phyloP scores from a whole-genome alignment of 2,329 filamentous ascomycete species.

The Cladophialophora carrionii region DNA sequence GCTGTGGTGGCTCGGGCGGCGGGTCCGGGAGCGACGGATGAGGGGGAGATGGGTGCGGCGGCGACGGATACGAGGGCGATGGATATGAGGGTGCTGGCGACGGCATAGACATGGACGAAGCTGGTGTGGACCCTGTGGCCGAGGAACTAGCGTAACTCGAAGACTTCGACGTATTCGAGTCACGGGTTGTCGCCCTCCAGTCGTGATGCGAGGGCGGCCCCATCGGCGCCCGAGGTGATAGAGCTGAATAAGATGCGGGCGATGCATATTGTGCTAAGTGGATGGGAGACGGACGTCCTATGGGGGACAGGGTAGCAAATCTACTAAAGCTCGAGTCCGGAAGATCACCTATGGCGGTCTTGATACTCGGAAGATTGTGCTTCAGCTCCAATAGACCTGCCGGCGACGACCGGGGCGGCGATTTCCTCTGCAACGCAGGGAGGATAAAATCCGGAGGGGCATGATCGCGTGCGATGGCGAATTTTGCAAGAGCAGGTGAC shows the following conservation, averaged over 20 bases:
- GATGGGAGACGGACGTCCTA: constrained; percentile 38
- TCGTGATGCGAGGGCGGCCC: constrained; percentile 40
- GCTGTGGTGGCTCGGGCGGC: constrained; percentile 16
- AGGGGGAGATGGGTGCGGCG: not conserved
- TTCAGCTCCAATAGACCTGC: constrained; percentile 44
- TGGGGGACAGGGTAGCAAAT: constrained; percentile 39
- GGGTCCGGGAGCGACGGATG: not conserved
- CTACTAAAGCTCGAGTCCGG: constrained; percentile 39
- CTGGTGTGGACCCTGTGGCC: constrained; percentile 27
- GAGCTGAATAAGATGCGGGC: constrained; percentile 42
- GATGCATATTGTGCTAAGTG: constrained; percentile 42
- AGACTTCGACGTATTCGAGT: constrained; percentile 31
- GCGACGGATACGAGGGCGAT: constrained; percentile 1
- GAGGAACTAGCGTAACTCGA: constrained; percentile 33
- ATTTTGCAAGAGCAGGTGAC: constrained; percentile 43
- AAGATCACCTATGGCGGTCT: constrained; percentile 45
- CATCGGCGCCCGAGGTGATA: constrained; percentile 44
- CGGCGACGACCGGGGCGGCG: constrained; percentile 43
- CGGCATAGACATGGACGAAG: constrained; percentile 26
- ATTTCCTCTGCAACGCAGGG: constrained; percentile 46
- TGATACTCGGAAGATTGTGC: constrained; percentile 49
- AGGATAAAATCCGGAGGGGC: constrained; percentile 43
- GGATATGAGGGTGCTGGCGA: constrained; percentile 28
- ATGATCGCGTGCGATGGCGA: constrained; percentile 43
- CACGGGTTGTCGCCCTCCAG: constrained; percentile 28